Percentiles rank a stretch among this genome's conserved stretches.
These are phyloP conservation scores for Termitomyces sp. DNA, from an alignment of 768 basidiomycete species.

Conservation along the genomic window DNA sequence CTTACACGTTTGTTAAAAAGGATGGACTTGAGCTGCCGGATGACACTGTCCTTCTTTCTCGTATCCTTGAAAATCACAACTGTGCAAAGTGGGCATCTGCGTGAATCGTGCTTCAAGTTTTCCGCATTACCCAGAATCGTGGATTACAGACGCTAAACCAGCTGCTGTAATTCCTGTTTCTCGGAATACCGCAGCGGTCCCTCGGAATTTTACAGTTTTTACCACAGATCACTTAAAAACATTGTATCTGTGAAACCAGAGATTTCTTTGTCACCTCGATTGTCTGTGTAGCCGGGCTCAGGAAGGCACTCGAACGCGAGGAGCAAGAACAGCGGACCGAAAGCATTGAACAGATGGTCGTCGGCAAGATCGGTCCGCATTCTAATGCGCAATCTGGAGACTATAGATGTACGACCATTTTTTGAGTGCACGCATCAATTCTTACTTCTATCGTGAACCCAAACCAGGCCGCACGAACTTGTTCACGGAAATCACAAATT, in stretches of 20 bases:
- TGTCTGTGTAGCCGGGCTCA: neutral
- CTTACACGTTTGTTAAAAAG: neutral
- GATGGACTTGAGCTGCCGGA: slow-evolving; percentile 1
- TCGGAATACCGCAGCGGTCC: neutral
- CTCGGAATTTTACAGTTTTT: neutral
- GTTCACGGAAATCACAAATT: slow-evolving; percentile 1
- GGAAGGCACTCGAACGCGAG: neutral
- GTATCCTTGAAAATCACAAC: neutral
- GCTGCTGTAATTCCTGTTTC: neutral
- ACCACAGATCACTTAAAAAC: neutral
- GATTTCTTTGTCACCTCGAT: neutral
- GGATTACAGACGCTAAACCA: neutral
- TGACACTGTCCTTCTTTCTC: slow-evolving; percentile 1
- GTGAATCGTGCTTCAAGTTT: neutral
- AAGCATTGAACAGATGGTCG: neutral
- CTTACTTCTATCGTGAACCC: neutral
- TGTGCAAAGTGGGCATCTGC: neutral
- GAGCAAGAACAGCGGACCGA: neutral
- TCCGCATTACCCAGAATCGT: neutral
- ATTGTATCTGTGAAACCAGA: neutral
- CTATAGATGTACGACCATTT: neutral
- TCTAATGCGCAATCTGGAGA: neutral
- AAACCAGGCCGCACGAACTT: neutral
- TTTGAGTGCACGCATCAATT: neutral
- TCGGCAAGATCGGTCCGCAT: neutral